Evolutionary conservation across 805 yeast species (phyloP).

Genomic region (Schwanniomyces yamadae): DNA sequence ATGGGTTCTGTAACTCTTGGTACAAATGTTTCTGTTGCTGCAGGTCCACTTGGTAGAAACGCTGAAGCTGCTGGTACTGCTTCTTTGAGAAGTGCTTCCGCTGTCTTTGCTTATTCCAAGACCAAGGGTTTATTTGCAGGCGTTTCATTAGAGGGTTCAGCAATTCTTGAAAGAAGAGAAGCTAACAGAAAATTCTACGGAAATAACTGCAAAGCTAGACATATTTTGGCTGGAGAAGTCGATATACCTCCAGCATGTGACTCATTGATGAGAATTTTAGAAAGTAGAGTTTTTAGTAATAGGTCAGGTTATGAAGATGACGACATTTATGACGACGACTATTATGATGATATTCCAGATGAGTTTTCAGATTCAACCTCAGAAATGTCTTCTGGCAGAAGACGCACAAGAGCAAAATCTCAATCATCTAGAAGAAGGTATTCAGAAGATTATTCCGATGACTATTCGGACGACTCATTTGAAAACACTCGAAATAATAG

Average conservation of each 20-base stretch:
- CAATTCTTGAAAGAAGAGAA: slow-evolving; percentile 93
- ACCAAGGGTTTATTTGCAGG: slow-evolving; percentile 98
- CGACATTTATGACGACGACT: slow-evolving; percentile 61
- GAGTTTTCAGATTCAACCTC: slow-evolving; percentile 60
- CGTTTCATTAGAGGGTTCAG: slow-evolving; percentile 94
- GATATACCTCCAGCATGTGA: slow-evolving; percentile 92
- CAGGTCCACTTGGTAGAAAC: slow-evolving; percentile 95
- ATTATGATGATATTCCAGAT: slow-evolving; percentile 71
- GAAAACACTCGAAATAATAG: slow-evolving; percentile 33
- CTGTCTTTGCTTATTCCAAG: slow-evolving; percentile 90
- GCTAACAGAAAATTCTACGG: slow-evolving; percentile 96
- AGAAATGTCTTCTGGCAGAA: slow-evolving; percentile 26
- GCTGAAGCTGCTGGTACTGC: slow-evolving; percentile 98
- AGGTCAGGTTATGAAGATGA: slow-evolving; percentile 48
- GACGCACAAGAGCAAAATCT: slow-evolving; percentile 15
- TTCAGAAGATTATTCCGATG: slow-evolving; percentile 37
- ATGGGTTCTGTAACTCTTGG: slow-evolving; percentile 93
- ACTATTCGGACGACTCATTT: slow-evolving; percentile 29
- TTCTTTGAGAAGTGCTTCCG: slow-evolving; percentile 80
- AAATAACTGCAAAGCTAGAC: slow-evolving; percentile 79
- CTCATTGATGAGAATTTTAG: slow-evolving; percentile 79
- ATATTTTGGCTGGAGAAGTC: slow-evolving; percentile 81
- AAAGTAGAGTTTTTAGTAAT: slow-evolving; percentile 76
- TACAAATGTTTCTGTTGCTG: slow-evolving; percentile 92
- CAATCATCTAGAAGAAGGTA: slow-evolving; percentile 20